Percentiles rank a stretch among this genome's conserved stretches.
These are phyloP conservation scores for Dothistroma pini DNA, from an alignment of 2,329 filamentous ascomycete genomes.

Conservation along the genomic window DNA sequence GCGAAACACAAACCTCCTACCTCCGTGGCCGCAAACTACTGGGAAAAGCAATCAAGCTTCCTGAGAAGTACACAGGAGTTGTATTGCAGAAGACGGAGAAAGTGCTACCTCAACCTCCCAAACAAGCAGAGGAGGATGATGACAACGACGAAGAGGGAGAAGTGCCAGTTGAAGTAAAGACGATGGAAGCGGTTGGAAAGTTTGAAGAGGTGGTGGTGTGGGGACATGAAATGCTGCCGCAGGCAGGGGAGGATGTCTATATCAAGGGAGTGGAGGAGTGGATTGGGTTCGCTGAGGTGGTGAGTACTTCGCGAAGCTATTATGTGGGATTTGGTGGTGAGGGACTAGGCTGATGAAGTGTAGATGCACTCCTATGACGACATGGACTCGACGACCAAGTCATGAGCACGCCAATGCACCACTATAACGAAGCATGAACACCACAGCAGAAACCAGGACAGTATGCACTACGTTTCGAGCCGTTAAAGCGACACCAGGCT, in stretches of 20 bases:
- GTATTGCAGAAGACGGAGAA: constrained; percentile 29
- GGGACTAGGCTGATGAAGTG: background rate
- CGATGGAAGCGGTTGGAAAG: constrained; percentile 59
- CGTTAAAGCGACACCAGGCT: background rate
- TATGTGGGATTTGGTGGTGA: no score
- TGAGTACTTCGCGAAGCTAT: no score
- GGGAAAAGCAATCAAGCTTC: constrained; percentile 63
- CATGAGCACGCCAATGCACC: constrained; percentile 8
- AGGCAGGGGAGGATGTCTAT: constrained; percentile 64
- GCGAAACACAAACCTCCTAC: constrained; percentile 50
- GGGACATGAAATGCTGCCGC: constrained; percentile 69
- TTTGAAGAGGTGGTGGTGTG: constrained; percentile 81
- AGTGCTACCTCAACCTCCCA: constrained; percentile 10
- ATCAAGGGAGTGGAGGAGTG: constrained; percentile 75
- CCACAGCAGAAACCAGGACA: background rate
- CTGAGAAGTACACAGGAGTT: constrained; percentile 61
- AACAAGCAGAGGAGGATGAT: constrained; percentile 33
- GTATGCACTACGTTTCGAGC: background rate
- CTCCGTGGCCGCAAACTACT: constrained; percentile 77
- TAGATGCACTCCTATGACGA: constrained; percentile 17
- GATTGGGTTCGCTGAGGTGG: constrained; percentile 67
- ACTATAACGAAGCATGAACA: background rate
- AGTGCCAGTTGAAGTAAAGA: constrained; percentile 48
- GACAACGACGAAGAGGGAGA: constrained; percentile 44
- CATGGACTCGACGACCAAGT: background rate